Conservation (phyloP, 1,139 yeast species). For the Kurtzmaniella quercitrusa region DNA sequence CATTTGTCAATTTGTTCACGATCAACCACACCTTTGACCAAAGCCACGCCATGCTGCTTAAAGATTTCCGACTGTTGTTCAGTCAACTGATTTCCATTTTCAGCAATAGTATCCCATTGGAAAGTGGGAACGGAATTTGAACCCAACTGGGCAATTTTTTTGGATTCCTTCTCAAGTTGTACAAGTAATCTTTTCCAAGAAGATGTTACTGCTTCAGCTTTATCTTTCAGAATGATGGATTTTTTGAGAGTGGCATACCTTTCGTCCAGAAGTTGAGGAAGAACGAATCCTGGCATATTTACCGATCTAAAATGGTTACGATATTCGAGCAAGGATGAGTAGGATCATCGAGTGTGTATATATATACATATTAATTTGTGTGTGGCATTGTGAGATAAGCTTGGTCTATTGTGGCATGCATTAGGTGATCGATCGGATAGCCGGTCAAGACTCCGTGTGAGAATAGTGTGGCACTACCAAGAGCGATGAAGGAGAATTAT, state of each 20-base stretch:
- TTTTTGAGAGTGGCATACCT: slow-evolving; percentile 13
- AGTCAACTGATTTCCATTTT: slow-evolving; percentile 13
- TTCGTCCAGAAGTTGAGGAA: slow-evolving; percentile 5
- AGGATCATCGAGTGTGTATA: too few relatives aligned
- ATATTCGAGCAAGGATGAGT: too few relatives aligned
- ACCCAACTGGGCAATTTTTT: slow-evolving; percentile 13
- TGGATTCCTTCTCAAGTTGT: slow-evolving; percentile 14
- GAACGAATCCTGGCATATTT: not conserved
- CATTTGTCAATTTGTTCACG: slow-evolving; percentile 2
- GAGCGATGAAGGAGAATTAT: too few relatives aligned
- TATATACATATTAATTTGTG: too few relatives aligned
- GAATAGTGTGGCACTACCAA: not conserved
- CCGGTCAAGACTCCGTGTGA: not conserved
- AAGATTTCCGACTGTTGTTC: slow-evolving; percentile 10
- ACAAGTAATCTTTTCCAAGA: slow-evolving; percentile 20
- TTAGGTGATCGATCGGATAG: not conserved
- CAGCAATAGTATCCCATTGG: slow-evolving; percentile 13
- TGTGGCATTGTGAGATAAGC: too few relatives aligned
- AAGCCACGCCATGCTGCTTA: slow-evolving; percentile 7
- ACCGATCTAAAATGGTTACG: not conserved
- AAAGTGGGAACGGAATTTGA: slow-evolving; percentile 14
- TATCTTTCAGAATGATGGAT: slow-evolving; percentile 16
- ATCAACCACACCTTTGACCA: slow-evolving; percentile 6
- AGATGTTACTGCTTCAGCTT: slow-evolving; percentile 15
- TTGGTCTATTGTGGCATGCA: not conserved